Base-by-base conservation (phyloP, 2,329 filamentous ascomycete species). In the Penicillium sp. region DNA sequence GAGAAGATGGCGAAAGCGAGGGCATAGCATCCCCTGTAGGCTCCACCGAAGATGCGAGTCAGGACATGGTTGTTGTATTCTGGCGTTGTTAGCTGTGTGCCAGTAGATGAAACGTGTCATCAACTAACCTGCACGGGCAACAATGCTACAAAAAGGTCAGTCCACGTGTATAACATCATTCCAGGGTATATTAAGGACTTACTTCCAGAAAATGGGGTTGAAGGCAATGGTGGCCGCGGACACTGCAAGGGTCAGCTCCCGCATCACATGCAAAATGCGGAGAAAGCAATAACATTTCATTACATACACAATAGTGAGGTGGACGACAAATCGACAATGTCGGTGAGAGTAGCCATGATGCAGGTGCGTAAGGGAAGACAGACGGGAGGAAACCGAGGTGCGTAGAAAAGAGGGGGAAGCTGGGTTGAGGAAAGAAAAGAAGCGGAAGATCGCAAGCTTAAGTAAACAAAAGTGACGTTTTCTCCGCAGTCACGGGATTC, bases 191-290 rank as follows among this genome's bases (percentile, higher is more conserved):
- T 21, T 3, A 19, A n/a, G 9, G 46, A 84, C 90, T 82, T 83
- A 96, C 93, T 99, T 99, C 95, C 95, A 99, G 78, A 97, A 98
- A n/a, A 95, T 88, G 22, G 95, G 95, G 78, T 99, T 99, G 79
- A 99, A 98, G 49, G 88, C 84, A 77, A 99, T 96, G 52, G 90
- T 85, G 55, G 82, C 83, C 48, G 88, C 90, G 65, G 91, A 90
- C 66, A 95, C 93, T 96, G 52, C 48, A 43, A 61, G 57, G 52
- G 62, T 65, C 47, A 60, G 56, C n/a, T 49, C 52, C 29, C 45
- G 52, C 56, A 69, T 70, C 67, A 72, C 68, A 70, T 71, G 67
- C 60, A 55, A 67, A 64, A 62, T 58, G 57, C 53, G 57, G 61
- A 64, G 57, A 49, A 49, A 24, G 44, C 19, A 51, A 49, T 44